phyloP scores from a whole-genome alignment of 345 rosid genomes.

The Ailanthus altissimus region DNA sequence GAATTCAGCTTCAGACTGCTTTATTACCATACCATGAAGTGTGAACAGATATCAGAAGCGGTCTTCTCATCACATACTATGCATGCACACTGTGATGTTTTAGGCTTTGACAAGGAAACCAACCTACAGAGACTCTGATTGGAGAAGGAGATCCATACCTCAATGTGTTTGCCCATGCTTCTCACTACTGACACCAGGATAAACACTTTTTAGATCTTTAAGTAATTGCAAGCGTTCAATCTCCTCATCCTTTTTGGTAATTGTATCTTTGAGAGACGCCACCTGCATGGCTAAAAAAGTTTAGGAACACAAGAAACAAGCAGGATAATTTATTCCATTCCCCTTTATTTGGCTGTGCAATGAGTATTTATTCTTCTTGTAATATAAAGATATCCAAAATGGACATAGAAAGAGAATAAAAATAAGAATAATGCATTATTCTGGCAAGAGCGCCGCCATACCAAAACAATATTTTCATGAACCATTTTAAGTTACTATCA shows the following conservation, averaged over 20 bases:
- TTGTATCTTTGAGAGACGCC: constrained; percentile 78
- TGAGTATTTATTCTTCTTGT: neutral
- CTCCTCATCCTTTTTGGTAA: constrained; percentile 79
- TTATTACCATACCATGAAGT: constrained; percentile 16
- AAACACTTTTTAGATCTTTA: constrained; percentile 51
- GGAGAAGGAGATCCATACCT: constrained; percentile 29
- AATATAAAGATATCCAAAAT: neutral
- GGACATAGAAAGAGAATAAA: neutral
- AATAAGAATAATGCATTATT: neutral
- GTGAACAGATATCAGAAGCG: constrained; percentile 25
- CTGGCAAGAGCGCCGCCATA: neutral
- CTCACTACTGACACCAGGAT: constrained; percentile 30
- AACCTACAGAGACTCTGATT: constrained; percentile 15
- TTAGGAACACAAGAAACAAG: neutral
- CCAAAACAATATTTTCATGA: neutral
- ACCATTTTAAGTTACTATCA: neutral
- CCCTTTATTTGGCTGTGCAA: neutral
- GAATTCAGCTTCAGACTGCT: constrained; percentile 32
- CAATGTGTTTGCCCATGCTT: constrained; percentile 21
- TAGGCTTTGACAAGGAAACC: constrained; percentile 20
- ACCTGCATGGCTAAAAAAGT: constrained; percentile 41
- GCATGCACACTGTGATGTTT: constrained; percentile 33
- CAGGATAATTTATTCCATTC: neutral
- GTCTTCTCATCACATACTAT: constrained; percentile 36
- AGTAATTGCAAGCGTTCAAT: constrained; percentile 67